A percentile compares a stretch with the other conserved stretches of the same genome.
phyloP scores from a whole-genome alignment of 371 early-diverging fungal genomes.

The Circinella minor region DNA sequence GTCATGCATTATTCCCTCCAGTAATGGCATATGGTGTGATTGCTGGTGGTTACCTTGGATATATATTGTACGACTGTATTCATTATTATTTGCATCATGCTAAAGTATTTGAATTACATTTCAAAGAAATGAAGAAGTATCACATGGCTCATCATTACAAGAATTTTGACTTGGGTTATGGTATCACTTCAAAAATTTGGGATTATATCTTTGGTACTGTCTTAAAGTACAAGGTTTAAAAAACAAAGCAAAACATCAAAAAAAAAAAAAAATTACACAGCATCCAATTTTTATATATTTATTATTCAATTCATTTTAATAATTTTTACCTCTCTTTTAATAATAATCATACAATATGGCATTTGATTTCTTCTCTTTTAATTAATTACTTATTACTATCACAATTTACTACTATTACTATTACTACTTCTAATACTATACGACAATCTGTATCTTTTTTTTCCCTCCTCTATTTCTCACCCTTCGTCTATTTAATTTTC shows the following conservation, averaged over 20 bases:
- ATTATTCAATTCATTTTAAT: no score
- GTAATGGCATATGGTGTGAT: constrained; percentile 60
- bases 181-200: constrained; percentile 91
- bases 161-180: constrained; percentile 81
- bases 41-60: constrained; percentile 78
- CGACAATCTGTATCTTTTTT: not conserved
- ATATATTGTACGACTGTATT: constrained; percentile 83
- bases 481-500: not conserved
- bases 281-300: not conserved
- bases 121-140: constrained; percentile 87
- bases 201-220: constrained; percentile 78
- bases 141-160: constrained; percentile 94
- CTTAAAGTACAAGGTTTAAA: constrained; percentile 14
- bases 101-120: constrained; percentile 64
- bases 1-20: constrained; percentile 60
- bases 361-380: no score
- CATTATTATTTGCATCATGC: constrained; percentile 96
- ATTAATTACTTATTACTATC: no score
- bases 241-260: no score
- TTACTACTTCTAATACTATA: not conserved
- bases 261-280: no score
- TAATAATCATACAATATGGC: no score
- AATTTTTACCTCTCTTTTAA: no score
- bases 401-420: not conserved
- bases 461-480: not conserved